Base-by-base conservation (phyloP, 2,329 filamentous ascomycete genomes). In the Penicillium sp. region DNA sequence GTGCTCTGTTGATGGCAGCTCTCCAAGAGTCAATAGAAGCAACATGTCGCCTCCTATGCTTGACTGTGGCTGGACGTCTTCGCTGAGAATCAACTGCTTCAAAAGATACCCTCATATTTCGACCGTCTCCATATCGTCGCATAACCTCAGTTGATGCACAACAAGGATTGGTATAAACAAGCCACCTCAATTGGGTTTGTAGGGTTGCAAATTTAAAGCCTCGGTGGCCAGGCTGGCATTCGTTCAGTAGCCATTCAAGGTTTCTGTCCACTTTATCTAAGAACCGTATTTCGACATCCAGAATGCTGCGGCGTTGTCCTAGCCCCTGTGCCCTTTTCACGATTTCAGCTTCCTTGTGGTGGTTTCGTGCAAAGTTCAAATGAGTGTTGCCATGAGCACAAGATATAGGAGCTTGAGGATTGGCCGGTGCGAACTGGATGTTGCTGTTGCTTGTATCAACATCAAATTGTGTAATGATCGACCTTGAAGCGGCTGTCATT, bases 11-110 rank as follows among this genome's bases (percentile, higher is more conserved):
- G 21, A 76, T 66, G 2, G 70, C 69, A 42, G 61, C 59, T 40
- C 74, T 68, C 74, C 74, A 76, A 2, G 72, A 75, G 52, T 74
- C 64, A 14, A 76, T 66, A 3, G 64, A 66, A 12, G 70, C 69
- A 1, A 53, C 66, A 18, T 66, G 56, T 21, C 61, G 61, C 46
- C 61, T 63, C 21, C 53, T 67, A 18, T 58, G 63, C 16, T 20
- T 6, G n/a, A 28, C 20, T 6, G 35, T 16, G 3, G 65, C 63
- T 54, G 70, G 68, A 45, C 61, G 68, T 33, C 38, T 35, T 0
- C 62, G 50, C 3, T 47, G 52, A 28, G 51, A 59, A 30, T 54
- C 51, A 9, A 65, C 61, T n/a, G 56, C 43, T 21, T 66, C 65
- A 38, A 67, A 69, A 20, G 68, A 64, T 12, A 62, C 60, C 26